These are phyloP conservation scores for Emericellopsis atlantica DNA, from an alignment of 2,329 filamentous ascomycete species.

Conservation along the genomic window DNA sequence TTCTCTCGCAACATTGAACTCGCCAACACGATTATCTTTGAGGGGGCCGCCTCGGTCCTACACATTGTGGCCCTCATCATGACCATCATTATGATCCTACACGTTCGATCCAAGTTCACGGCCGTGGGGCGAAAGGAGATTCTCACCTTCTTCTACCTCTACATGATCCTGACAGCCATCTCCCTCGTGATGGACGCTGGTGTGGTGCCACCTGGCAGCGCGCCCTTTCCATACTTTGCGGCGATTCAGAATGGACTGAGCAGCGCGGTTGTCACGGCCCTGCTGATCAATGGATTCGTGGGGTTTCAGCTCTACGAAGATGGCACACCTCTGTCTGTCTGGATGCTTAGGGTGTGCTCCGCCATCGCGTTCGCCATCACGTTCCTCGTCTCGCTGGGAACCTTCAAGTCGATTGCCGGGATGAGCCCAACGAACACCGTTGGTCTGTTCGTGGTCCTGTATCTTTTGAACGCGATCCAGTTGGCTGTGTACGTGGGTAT, in stretches of 20 bases:
- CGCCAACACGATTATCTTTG: constrained; percentile 97
- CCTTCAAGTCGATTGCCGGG: constrained; percentile 86
- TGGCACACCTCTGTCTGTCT: constrained; percentile 83
- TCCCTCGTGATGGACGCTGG: constrained; percentile 88
- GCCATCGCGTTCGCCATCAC: constrained; percentile 73
- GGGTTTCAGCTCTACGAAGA: constrained; percentile 98
- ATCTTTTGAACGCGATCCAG: constrained; percentile 80
- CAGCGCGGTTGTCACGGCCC: constrained; percentile 75
- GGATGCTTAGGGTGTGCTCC: constrained; percentile 75
- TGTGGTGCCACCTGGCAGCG: constrained; percentile 72
- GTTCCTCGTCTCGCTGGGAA: constrained; percentile 78
- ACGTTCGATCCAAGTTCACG: constrained; percentile 95
- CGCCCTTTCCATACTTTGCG: constrained; percentile 81
- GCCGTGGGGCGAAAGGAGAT: constrained; percentile 71
- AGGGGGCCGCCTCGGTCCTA: constrained; percentile 80
- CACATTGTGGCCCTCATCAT: constrained; percentile 85
- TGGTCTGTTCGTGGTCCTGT: constrained; percentile 82
- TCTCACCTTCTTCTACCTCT: constrained; percentile 93
- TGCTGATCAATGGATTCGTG: constrained; percentile 95
- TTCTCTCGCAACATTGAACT: constrained; percentile 92
- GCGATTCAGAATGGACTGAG: constrained; percentile 74
- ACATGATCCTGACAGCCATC: constrained; percentile 77
- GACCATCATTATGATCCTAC: constrained; percentile 95
- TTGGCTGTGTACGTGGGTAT: constrained; percentile 75
- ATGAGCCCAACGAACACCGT: constrained; percentile 75